Evolutionary conservation across 148 eudicot species (phyloP), one percentile per base, ranked within the genome.

Genomic region (Silene uniflora): DNA sequence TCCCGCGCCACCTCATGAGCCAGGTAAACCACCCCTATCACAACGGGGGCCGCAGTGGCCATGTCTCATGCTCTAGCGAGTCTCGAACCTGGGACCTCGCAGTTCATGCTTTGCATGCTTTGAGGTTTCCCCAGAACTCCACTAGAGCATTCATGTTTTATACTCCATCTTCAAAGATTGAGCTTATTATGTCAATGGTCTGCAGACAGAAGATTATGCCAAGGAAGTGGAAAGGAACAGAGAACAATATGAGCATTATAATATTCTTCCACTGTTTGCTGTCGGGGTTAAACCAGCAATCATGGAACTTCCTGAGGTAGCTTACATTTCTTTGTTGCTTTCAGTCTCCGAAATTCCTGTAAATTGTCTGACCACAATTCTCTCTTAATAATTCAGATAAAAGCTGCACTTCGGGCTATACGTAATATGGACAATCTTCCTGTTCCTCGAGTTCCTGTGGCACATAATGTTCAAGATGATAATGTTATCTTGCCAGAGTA

Each of bases 231-330:
- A 89, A 82, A 86, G 87, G 85, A 95, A 89, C 79, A 88, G 69
- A 77, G 92, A 86, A 64, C 93, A 90, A 70, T 77, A 84, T 78
- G 90, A 80, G 81, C 96, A 89, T 83, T 92, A 89, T 70, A 95
- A 95, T 82, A 92, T 95, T 87, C 93, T 95, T 69, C 99, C 99
- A 19, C 75, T 95, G 82, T 83, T 84, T 81, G 88, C 92, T 75
- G 83, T 91, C 76, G 91, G 89, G 44, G 87, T 89, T 66, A 91
- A 91, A 80, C 98, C 97, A 76, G 90, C 92, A 60, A 92, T 95
- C 27, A 92, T 95, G 99, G 90, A 95, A 82, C 90, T 92, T 80
- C 92, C 99, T 13, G 99, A 95, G 99, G 99, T 95, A 76, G 69
- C 63, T 58, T 69, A 61, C 11, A 46, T 73, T 39, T 44, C 10